phyloP scores from a whole-genome alignment of 768 basidiomycete genomes.

The Auriculariales sp. region DNA sequence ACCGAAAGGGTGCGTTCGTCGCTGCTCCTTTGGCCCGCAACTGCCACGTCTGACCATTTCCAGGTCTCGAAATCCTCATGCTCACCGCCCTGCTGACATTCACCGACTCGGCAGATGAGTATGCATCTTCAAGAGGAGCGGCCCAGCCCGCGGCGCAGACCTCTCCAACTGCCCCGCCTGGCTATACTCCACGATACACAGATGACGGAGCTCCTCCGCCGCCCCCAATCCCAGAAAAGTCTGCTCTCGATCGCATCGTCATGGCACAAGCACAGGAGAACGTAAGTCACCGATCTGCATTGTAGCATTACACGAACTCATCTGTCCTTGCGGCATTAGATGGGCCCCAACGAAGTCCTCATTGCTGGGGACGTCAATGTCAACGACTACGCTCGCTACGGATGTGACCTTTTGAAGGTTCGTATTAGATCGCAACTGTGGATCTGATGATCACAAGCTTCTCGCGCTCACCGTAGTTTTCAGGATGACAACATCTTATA shows the following conservation, averaged over 20 bases:
- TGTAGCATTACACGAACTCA: neutral
- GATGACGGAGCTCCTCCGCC: neutral
- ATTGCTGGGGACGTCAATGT: constrained; percentile 50
- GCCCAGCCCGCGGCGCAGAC: constrained; percentile 18
- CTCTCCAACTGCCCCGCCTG: constrained; percentile 4
- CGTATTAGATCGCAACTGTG: constrained; percentile 7
- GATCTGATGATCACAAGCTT: too few relatives aligned
- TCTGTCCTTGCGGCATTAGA: constrained; percentile 3
- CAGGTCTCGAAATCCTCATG: constrained; percentile 67
- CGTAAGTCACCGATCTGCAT: neutral
- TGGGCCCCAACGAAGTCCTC: constrained; percentile 43
- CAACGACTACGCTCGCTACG: constrained; percentile 57
- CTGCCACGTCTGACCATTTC: neutral
- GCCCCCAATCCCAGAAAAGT: constrained; percentile 21
- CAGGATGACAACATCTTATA: constrained; percentile 76
- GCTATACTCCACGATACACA: neutral
- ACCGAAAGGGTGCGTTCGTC: constrained; percentile 36
- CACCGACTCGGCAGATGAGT: constrained; percentile 46
- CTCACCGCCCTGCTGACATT: constrained; percentile 66
- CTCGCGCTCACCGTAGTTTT: neutral
- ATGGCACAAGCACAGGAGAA: constrained; percentile 37
- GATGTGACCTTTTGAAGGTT: constrained; percentile 47
- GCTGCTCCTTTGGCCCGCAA: neutral
- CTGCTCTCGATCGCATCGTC: constrained; percentile 51
- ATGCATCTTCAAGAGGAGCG: too few relatives aligned